Base-by-base conservation (phyloP, 1,284 basidiomycete genomes). In the Singerocomus rubriflavus region DNA sequence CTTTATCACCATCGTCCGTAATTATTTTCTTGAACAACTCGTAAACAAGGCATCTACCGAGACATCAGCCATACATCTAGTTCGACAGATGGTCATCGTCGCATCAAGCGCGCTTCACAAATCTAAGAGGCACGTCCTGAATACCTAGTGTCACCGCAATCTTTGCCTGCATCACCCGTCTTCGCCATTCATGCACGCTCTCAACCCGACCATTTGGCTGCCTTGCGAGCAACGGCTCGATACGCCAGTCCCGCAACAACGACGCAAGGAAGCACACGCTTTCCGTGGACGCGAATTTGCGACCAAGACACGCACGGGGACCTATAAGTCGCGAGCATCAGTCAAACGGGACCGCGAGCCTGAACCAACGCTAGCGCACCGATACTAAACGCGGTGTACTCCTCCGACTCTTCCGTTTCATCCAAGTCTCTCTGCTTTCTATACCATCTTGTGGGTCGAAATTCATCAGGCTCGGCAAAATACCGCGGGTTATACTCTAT, bases 231-330 rank as follows among this genome's bases (percentile, higher is more conserved):
- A 73, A 42, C 3, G 78, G 76, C 44, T 74, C 68, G 5, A 83
- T 59, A 21, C 64, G 67, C 74, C 75, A 83, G 40, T 81, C 80
- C 9, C 77, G 71, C 41, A 82, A 59, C 3, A 83, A 53, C 52
- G 73, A 60, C 1, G 75, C 67, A 14, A 83, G 64, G 65, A 81
- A 78, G 46, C 71, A 75, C 16, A 81, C 75, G 4, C 72, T 72
- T 58, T 83, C 80, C 0, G 69, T 69, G 3, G 71, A 71, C 4
- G 80, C 77, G 51, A 83, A 83, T 56, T 75, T 78, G 12, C 78
- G 68, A 8, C 81, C 82, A 25, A 82, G 62, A 54, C 82, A 83
- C 3, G 74, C 71, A 4, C 81, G 73, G 9, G 77, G 73, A 77
- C 80, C 74, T 48, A 25, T 25, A 21, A 11, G n/a, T 32, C 11